Conservation (phyloP, 805 yeast species). For the Pichia deserticola region DNA sequence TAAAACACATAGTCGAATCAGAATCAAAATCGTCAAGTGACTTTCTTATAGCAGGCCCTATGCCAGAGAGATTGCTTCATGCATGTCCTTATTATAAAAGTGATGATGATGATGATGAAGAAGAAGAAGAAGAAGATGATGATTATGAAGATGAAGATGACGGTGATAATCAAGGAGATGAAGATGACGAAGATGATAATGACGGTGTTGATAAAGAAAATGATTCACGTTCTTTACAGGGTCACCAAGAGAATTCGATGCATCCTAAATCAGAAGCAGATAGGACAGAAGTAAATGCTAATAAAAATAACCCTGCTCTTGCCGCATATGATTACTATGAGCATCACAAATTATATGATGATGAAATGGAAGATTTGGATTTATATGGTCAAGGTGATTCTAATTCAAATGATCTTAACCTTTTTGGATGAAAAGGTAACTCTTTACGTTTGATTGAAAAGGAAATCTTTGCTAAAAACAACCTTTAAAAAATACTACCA, state of each 20-base stretch:
- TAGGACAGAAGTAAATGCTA: background rate
- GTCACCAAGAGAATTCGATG: too few relatives aligned
- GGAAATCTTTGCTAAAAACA: background rate
- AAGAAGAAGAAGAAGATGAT: slow-evolving; percentile 3
- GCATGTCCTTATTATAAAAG: slow-evolving; percentile 26
- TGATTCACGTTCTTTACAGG: too few relatives aligned
- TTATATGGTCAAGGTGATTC: slow-evolving; percentile 13
- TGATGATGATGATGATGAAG: slow-evolving; percentile 17
- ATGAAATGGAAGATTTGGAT: slow-evolving; percentile 11
- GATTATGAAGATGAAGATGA: slow-evolving; percentile 6
- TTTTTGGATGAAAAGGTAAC: slow-evolving; percentile 11
- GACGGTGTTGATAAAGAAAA: background rate
- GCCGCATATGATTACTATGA: slow-evolving; percentile 20
- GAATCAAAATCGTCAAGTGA: slow-evolving; percentile 18
- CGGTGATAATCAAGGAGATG: slow-evolving; percentile 2
- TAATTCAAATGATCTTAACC: slow-evolving; percentile 10
- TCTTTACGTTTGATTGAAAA: background rate
- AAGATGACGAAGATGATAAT: background rate
- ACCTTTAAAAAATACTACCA: too few relatives aligned
- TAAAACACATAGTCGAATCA: slow-evolving; percentile 12
- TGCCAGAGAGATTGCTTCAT: slow-evolving; percentile 27
- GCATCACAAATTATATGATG: slow-evolving; percentile 13
- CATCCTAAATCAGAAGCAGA: background rate
- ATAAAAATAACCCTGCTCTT: background rate
- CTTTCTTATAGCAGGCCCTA: slow-evolving; percentile 28